Base-by-base conservation (phyloP, 805 yeast genomes). In the Starmera dryadoides region DNA sequence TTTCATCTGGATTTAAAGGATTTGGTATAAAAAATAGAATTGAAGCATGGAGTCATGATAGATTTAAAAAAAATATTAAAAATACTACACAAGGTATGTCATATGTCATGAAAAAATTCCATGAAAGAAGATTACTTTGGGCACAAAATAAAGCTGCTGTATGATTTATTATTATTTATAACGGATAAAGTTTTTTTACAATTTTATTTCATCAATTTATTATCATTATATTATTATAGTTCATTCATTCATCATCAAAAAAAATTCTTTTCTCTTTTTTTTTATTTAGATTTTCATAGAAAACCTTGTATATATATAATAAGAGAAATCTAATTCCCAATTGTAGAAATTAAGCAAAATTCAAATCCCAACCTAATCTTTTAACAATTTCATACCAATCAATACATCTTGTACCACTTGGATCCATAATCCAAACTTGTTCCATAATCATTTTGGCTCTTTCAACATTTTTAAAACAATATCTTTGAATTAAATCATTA, bases 11-110 rank as follows among this genome's bases (percentile, higher is more conserved):
- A 32, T 79, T 87, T 50, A 73, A 67, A 39, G 65, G 69, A 4
- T 62, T 65, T 42, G 83, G 85, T 2, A 68, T 89, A 48, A 81
- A 77, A 52, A 77, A 78, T 52, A 69, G 80, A 46, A 85, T 89
- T 38, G 98, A 89, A 59, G 68, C 69, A 26, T 87, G 96, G 95
- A 78, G 94, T 22, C 79, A 75, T 50, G 69, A 68, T 17, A 74
- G 73, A 56, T 86, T 89, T 56, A 68, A 75, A 34, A 80, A 79
- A 40, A 84, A 87, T 55, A 64, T 85, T 44, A 64, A 60, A 38
- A 77, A 75, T 46, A 77, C 88, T 15, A 71, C 86, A 46, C 64
- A 73, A 45, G 96, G 96, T 3, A 73, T 89, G 72, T 66, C 75
- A 37, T 76, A 74, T 58, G 96, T 86, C 16, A 83, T 89, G 87